These are phyloP conservation scores for Yamadazyma taylorii DNA, from an alignment of 1,139 yeast genomes.

Conservation along the genomic window DNA sequence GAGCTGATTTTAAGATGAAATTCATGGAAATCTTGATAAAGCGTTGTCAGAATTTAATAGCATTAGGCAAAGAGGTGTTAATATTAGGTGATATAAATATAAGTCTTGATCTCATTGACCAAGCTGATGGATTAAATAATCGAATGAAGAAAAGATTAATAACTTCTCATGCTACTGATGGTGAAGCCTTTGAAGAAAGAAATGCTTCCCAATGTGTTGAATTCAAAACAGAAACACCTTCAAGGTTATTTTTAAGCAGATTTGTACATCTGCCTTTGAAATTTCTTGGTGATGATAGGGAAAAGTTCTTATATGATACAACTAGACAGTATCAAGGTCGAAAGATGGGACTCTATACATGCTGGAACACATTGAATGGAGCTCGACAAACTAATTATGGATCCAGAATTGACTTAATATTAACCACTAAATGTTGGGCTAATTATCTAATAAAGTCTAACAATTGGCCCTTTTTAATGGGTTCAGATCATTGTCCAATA, in stretches of 20 bases:
- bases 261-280: slow-evolving; percentile 27
- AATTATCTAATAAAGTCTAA: slow-evolving; percentile 47
- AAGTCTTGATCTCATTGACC: slow-evolving; percentile 75
- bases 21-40: slow-evolving; percentile 60
- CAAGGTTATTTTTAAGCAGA: slow-evolving; percentile 46
- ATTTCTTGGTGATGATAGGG: slow-evolving; percentile 10
- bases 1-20: slow-evolving; percentile 57
- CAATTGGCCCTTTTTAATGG: slow-evolving; percentile 68
- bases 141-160: slow-evolving; percentile 28
- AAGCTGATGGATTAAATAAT: slow-evolving; percentile 66
- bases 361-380: slow-evolving; percentile 83
- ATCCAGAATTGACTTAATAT: slow-evolving; percentile 79
- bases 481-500: slow-evolving; percentile 95
- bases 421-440: slow-evolving; percentile 43
- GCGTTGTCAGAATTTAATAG: slow-evolving; percentile 56
- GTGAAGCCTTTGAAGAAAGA: slow-evolving; percentile 40
- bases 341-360: slow-evolving; percentile 72
- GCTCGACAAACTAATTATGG: slow-evolving; percentile 86
- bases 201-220: slow-evolving; percentile 38
- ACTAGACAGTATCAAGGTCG: slow-evolving; percentile 60
- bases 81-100: slow-evolving; percentile 89
- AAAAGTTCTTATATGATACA: slow-evolving; percentile 56
- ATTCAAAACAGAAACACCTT: slow-evolving; percentile 43
- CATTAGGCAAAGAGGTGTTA: slow-evolving; percentile 63
- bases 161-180: slow-evolving; percentile 19